Conservation (phyloP, 2,329 filamentous ascomycete species). For the Xylariaceae sp. region DNA sequence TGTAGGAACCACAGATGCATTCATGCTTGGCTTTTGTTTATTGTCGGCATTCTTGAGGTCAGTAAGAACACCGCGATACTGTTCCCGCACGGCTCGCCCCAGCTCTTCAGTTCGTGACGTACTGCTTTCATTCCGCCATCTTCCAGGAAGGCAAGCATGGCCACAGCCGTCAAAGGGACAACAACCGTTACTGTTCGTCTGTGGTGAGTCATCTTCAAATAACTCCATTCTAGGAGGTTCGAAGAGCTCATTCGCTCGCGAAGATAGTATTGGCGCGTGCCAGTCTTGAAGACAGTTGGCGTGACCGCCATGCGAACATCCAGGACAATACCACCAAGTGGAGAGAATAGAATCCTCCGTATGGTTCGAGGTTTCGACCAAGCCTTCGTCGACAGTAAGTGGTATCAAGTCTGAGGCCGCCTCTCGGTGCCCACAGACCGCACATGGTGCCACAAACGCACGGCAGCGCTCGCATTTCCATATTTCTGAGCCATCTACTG, state of each 20-base stretch:
- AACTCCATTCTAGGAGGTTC: constrained; percentile 18
- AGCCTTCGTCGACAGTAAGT: constrained; percentile 34
- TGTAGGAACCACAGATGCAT: constrained; percentile 24
- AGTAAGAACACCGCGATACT: constrained; percentile 38
- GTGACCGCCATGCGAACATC: constrained; percentile 69
- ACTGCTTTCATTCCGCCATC: constrained; percentile 57
- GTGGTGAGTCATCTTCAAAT: constrained; percentile 40
- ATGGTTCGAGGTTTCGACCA: constrained; percentile 11
- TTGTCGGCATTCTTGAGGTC: constrained; percentile 26
- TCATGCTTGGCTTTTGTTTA: constrained; percentile 26
- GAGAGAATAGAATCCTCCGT: constrained; percentile 44
- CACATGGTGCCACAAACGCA: constrained; percentile 61
- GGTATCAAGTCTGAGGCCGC: constrained; percentile 46
- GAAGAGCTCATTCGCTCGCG: background rate
- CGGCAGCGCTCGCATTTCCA: constrained; percentile 66
- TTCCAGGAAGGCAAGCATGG: constrained; percentile 66
- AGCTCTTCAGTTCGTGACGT: constrained; percentile 59
- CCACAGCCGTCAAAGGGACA: constrained; percentile 71
- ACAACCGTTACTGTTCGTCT: constrained; percentile 60
- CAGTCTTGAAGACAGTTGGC: constrained; percentile 64
- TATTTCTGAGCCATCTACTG: constrained; percentile 51
- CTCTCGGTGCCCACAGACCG: constrained; percentile 64
- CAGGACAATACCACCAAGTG: constrained; percentile 69
- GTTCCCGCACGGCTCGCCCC: constrained; percentile 55
- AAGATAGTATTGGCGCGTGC: constrained; percentile 52